A percentile compares a stretch with the other conserved stretches of the same genome.
Conservation (phyloP, 2,329 filamentous ascomycete species). For the Fusarium sp. region DNA sequence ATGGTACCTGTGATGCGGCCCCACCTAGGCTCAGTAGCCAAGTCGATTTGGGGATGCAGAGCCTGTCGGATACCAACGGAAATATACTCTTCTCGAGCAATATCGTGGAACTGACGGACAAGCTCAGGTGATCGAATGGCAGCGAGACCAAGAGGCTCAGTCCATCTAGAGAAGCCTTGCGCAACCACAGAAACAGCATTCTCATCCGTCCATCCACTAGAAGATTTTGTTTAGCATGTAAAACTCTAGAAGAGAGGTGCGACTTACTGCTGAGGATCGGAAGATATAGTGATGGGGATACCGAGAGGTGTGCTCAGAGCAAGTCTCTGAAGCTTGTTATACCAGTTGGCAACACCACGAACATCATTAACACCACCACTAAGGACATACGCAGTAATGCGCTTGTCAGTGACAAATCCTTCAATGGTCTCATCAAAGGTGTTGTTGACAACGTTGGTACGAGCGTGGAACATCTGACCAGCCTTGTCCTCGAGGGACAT, state of each 20-base stretch:
- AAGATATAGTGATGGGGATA: slow-evolving; percentile 60
- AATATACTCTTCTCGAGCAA: slow-evolving; percentile 60
- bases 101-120: slow-evolving; percentile 59
- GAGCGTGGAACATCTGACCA: slow-evolving; percentile 59
- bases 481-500: slow-evolving; percentile 63
- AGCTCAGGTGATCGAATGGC: slow-evolving; percentile 58
- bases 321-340: slow-evolving; percentile 55
- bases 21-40: slow-evolving; percentile 64
- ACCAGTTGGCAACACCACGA: slow-evolving; percentile 50
- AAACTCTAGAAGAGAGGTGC: neutral
- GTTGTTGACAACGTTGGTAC: slow-evolving; percentile 25
- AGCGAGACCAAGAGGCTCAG: slow-evolving; percentile 61
- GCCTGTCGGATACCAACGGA: slow-evolving; percentile 57
- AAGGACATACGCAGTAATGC: slow-evolving; percentile 59
- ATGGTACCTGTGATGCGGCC: slow-evolving; percentile 58
- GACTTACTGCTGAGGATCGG: slow-evolving; percentile 56
- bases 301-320: slow-evolving; percentile 59
- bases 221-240: neutral
- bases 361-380: slow-evolving; percentile 57
- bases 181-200: slow-evolving; percentile 42
- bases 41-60: slow-evolving; percentile 62
- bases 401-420: slow-evolving; percentile 29
- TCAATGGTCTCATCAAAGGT: slow-evolving; percentile 34
- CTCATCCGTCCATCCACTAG: slow-evolving; percentile 51
- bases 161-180: slow-evolving; percentile 63